Conservation (phyloP, 2,329 filamentous ascomycete genomes). For the Stagonosporopsis chrysanthemi region DNA sequence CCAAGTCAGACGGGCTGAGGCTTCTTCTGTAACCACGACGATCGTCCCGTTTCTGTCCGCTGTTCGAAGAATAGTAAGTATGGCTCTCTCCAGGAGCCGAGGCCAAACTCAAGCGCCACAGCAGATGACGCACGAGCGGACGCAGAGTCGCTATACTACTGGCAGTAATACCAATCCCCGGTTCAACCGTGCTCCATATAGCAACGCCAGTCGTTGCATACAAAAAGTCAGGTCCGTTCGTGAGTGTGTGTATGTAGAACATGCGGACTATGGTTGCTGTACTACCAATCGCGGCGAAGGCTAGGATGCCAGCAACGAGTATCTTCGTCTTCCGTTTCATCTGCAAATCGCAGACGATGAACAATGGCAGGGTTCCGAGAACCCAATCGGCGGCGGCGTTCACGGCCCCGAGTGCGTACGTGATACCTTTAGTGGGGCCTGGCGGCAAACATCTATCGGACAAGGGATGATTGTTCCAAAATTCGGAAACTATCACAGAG, state of each 20-base stretch:
- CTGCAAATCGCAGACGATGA: constrained; percentile 63
- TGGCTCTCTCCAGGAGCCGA: constrained; percentile 25
- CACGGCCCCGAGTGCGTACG: constrained; percentile 49
- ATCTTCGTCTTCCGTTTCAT: constrained; percentile 62
- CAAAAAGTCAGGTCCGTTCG: constrained; percentile 51
- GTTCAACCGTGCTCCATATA: constrained; percentile 46
- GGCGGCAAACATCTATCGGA: constrained; percentile 53
- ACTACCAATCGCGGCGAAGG: constrained; percentile 54
- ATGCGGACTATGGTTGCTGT: constrained; percentile 58
- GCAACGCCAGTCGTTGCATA: constrained; percentile 54
- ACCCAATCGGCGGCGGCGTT: constrained; percentile 46
- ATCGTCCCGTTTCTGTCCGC: constrained; percentile 21
- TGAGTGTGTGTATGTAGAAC: constrained; percentile 50
- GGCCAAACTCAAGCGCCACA: constrained; percentile 32
- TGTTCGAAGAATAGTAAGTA: constrained; percentile 19
- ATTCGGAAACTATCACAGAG: constrained; percentile 49
- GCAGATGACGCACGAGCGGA: constrained; percentile 53
- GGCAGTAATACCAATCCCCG: constrained; percentile 53
- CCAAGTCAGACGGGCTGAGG: constrained; percentile 28
- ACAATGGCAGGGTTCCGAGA: constrained; percentile 51
- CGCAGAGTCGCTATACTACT: constrained; percentile 58
- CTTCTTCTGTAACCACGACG: constrained; percentile 32
- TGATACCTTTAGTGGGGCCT: constrained; percentile 60
- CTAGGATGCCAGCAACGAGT: constrained; percentile 61
- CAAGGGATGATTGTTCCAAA: constrained; percentile 57